Evolutionary conservation across 192 early-diverging fungal genomes (phyloP).

Genomic region (Backusella liffmaniae): DNA sequence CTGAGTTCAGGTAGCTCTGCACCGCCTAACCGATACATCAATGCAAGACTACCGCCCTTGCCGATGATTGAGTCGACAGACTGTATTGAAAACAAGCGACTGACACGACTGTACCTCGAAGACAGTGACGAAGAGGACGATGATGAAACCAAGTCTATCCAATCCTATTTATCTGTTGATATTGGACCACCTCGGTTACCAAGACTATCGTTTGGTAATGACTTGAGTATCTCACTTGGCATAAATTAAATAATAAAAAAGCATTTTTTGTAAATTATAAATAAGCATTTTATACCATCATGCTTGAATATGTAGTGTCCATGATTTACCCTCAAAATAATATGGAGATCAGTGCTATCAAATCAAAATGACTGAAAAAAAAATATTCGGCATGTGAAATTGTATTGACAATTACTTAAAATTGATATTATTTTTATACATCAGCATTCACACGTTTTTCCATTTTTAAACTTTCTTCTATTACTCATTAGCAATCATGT

Average conservation of each 20-base stretch:
- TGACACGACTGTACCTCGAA: constrained; percentile 28
- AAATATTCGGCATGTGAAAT: neutral
- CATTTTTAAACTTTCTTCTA: constrained; percentile 6
- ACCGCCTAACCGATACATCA: constrained; percentile 6
- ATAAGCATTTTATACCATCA: neutral
- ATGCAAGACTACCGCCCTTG: constrained; percentile 25
- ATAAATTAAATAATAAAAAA: neutral
- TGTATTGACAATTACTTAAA: neutral
- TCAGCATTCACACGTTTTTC: neutral
- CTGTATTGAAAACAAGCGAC: constrained; percentile 9
- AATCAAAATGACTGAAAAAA: too few species aligned
- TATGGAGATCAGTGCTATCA: too few species aligned
- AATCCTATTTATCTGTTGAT: neutral
- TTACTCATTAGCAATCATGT: constrained; percentile 7
- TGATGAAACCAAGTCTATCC: constrained; percentile 14
- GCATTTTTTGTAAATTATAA: neutral
- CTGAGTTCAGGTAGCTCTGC: neutral
- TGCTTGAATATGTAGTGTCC: too few species aligned
- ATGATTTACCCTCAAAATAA: too few species aligned
- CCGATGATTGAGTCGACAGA: neutral
- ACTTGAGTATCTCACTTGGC: constrained; percentile 17
- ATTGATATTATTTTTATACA: neutral
- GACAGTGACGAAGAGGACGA: constrained; percentile 31
- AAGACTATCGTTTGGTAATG: constrained; percentile 25
- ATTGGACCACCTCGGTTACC: constrained; percentile 26